These are phyloP conservation scores for Beauveria medogensis DNA, from an alignment of 2,329 filamentous ascomycete genomes.

Conservation along the genomic window DNA sequence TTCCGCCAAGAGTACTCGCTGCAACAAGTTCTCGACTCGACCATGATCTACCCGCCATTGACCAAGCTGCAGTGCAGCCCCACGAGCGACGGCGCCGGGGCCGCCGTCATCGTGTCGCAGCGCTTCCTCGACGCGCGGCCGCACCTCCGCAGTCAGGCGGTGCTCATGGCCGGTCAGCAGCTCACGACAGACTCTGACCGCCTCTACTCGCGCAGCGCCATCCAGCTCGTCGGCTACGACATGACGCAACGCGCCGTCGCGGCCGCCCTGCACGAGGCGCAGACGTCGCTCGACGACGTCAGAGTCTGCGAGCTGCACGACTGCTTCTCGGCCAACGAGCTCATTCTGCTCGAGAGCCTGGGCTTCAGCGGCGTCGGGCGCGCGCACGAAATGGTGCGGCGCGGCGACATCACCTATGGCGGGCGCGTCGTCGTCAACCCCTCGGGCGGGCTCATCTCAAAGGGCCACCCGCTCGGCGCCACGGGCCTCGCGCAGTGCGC, in stretches of 20 bases:
- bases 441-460: slow-evolving; percentile 22
- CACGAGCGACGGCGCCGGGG: slow-evolving; percentile 85
- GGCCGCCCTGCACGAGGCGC: slow-evolving; percentile 17
- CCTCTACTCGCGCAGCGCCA: slow-evolving; percentile 54
- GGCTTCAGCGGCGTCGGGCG: slow-evolving; percentile 18
- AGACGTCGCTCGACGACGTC: slow-evolving; percentile 14
- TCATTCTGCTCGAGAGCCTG: slow-evolving; percentile 19
- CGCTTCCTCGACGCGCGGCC: slow-evolving; percentile 70
- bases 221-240: slow-evolving; percentile 22
- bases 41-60: slow-evolving; percentile 76
- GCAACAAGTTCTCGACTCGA: slow-evolving; percentile 67
- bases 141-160: slow-evolving; percentile 69
- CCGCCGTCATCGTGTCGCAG: slow-evolving; percentile 82
- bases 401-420: slow-evolving; percentile 19
- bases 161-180: slow-evolving; percentile 84
- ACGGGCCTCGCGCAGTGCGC: slow-evolving; percentile 24
- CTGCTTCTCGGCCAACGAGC: slow-evolving; percentile 23
- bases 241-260: slow-evolving; percentile 20
- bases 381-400: slow-evolving; percentile 17
- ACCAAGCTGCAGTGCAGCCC: slow-evolving; percentile 98
- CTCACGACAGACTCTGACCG: slow-evolving; percentile 73
- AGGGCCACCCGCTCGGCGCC: slow-evolving; percentile 23
- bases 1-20: slow-evolving; percentile 87
- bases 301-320: slow-evolving; percentile 22
- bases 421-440: slow-evolving; percentile 21